Conservation (phyloP, 2,329 filamentous ascomycete genomes). For the Erysiphe pulchra region DNA sequence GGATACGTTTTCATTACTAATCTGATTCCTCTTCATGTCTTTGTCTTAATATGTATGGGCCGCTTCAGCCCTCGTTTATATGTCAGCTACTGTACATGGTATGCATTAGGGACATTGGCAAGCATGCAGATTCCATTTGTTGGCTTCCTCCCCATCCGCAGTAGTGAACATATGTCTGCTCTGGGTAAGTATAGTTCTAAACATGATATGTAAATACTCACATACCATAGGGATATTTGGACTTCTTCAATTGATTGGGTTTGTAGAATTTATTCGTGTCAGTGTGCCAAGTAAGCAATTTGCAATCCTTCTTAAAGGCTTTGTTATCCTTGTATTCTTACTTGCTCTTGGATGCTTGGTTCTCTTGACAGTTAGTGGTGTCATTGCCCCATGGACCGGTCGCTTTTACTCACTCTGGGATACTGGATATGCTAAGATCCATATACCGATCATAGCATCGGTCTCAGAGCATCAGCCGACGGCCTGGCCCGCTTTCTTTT, state of each 20-base stretch:
- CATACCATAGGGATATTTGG: slow-evolving; percentile 56
- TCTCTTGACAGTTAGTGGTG: slow-evolving; percentile 64
- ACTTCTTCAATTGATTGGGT: slow-evolving; percentile 75
- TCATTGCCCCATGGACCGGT: slow-evolving; percentile 91
- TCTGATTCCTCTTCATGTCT: slow-evolving; percentile 75
- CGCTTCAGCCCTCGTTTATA: slow-evolving; percentile 84
- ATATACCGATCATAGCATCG: slow-evolving; percentile 98
- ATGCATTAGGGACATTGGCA: slow-evolving; percentile 77
- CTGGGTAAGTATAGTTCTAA: slow-evolving; percentile 34
- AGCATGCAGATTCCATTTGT: slow-evolving; percentile 99
- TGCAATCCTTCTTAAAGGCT: slow-evolving; percentile 59
- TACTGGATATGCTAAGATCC: slow-evolving; percentile 94
- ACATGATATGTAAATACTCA: slow-evolving; percentile 3
- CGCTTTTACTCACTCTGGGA: slow-evolving; percentile 99
- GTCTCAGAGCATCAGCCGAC: slow-evolving; percentile 98
- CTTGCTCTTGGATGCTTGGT: slow-evolving; percentile 52
- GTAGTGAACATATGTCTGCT: slow-evolving; percentile 95
- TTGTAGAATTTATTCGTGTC: slow-evolving; percentile 73
- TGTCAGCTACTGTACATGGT: slow-evolving; percentile 95
- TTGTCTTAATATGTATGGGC: slow-evolving; percentile 90
- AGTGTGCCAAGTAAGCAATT: slow-evolving; percentile 83
- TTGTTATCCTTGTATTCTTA: slow-evolving; percentile 49
- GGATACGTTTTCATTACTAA: slow-evolving; percentile 99
- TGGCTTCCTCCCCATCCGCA: slow-evolving; percentile 85
- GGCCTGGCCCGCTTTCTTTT: slow-evolving; percentile 97